Evolutionary conservation across 169 alveolate species (phyloP), one percentile per base, ranked within the genome.

Genomic region (Plasmodium gallinaceum): DNA sequence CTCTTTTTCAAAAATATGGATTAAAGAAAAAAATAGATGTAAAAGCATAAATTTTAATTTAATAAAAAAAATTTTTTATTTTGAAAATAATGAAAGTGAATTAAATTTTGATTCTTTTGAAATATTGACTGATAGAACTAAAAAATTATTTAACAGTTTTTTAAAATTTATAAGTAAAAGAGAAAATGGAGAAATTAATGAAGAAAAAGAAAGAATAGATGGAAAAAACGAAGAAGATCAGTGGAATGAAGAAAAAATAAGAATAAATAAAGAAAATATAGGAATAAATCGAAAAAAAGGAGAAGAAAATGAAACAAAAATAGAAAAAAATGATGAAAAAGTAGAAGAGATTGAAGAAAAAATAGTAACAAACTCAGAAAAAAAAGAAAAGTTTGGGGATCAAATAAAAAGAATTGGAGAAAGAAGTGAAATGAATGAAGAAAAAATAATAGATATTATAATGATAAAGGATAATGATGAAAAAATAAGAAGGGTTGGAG

Each of bases 21-120:
- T 78, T 43, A 78, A 78, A 26, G 89, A 78, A 42, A 78, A 78
- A 69, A 66, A 78, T 22, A 64, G 89, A 42, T 78, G 89, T 42
- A 58, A 78, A 65, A 12, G 37, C 18, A 18, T 78, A 70, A 51
- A 78, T 68, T 48, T 57, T 10, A 8, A 48, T 65, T 48, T 32
- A 58, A 46, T 45, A 16, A 78, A 10, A 26, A 52, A 26, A 24
- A 64, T 78, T 78, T 78, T 78, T 48, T 39, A 78, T 39, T 78
- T 78, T 78, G 76, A 62, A 14, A 22, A 66, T 51, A 62, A 39
- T 78, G 89, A 65, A 46, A 64, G 26, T 45, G 78, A 78, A 14
- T 42, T 64, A 26, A 22, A 66, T 54, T 26, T 64, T 52, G 70
- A n/a, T 42, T 48, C 89, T 5, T 78, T 78, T 32, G 80, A 78